Base-by-base conservation (phyloP, 441 rosid species). In the Pelargonium fulgidum region DNA sequence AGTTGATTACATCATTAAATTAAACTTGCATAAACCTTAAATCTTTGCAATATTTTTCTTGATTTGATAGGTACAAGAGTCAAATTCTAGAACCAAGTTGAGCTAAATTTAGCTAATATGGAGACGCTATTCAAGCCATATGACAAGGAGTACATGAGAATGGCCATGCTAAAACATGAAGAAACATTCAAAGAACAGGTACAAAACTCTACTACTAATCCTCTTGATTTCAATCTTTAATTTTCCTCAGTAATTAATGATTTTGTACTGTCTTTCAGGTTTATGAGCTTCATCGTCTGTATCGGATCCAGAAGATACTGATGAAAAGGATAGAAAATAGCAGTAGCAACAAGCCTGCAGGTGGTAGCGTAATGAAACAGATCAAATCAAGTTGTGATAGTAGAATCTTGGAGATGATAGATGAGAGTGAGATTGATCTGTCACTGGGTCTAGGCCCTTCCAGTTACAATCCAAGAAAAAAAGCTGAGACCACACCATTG, bases 151-250 rank as follows among this genome's bases (percentile, higher is more conserved):
- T 47, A 62, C 86, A 90, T 94, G 99, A 90, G 82, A 83, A 74
- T 85, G 93, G 96, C 96, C 72, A 94, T 94, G 84, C 76, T 94
- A 66, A 87, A 88, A 74, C 99, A 94, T 74, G 99, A 94, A 84
- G 88, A 91, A 86, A 94, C 96, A 50, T 94, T 94, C 84, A 94
- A 83, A 83, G 84, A 90, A 74, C 99, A 94, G 94, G 99, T 89
- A 75, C 10, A n/a, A 45, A 45, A 45, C 50, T 13, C 50, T 10
- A 8, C 50, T 45, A 13, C 10, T 19, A 4, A 11, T 22, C 36
- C 45, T 17, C 41, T n/a, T 33, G 47, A 6, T 7, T 20, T 11
- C 45, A 45, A 8, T 9, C 12, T 10, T 45, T 10, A 41, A 9
- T 4, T 2, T 45, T 7, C 11, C 11, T 9, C 50, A 45, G 50